Evolutionary conservation across 441 rosid genomes (phyloP), one percentile per base, ranked within the genome.

Genomic region (Macaranga tanarius): DNA sequence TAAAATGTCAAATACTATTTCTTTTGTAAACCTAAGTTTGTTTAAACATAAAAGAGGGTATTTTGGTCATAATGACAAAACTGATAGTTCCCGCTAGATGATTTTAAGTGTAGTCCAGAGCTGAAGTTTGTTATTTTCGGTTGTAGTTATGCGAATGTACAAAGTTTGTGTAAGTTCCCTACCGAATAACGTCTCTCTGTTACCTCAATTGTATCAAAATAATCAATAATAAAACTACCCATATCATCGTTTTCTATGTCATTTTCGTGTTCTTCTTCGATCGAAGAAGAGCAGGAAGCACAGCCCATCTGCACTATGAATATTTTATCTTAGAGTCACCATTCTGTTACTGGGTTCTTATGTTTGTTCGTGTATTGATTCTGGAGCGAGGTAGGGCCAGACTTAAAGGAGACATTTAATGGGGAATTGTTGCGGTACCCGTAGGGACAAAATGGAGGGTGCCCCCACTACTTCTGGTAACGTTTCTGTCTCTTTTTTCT

Each of bases 341-440:
- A 31, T 31, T 31, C 38, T n/a, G 38, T 31, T 31, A 31, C 38
- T 50, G 47, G 59, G 26, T 67, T 51, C 11, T 64, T 50, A 16
- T 4, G 22, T 51, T 31, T 34, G 20, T 15, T 67, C 19, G 4
- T 7, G 23, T 16, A 15, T 26, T 16, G 12, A 38, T 10, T 25
- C 15, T 28, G 25, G 13, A 26, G 1, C 17, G 1, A 19, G 16
- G 5, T 0, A 44, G 38, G 38, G 38, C 38, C 38, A 1, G 38
- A 31, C 38, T 31, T 31, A 2, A 16, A 19, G 23, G 20, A 50
- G 15, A 51, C 10, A 19, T 19, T 17, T 52, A 42, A 70, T 70
- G 73, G 65, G 73, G 23, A 70, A 70, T 59, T 59, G 44, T 19
- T 70, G 25, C 22, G 25, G 20, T 7, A 8, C 7, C 17, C 40